Base-by-base conservation (phyloP, 257 asterid species). In the Verbascum thapsus region DNA sequence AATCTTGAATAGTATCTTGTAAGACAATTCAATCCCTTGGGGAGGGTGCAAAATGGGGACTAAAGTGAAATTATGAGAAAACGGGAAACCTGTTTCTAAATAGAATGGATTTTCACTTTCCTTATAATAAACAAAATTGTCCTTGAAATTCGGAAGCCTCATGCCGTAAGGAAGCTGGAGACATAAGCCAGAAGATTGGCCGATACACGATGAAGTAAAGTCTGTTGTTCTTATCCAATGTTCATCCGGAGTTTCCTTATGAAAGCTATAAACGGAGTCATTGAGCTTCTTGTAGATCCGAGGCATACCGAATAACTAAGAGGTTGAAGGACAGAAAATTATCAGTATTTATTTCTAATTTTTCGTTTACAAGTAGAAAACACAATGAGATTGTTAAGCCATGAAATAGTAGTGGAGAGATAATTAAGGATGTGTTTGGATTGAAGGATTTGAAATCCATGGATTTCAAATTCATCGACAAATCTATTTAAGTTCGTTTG, bases 171-270 rank as follows among this genome's bases (percentile, higher is more conserved):
- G 87, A 63, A 92, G 83, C 79, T 83, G 77, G 61, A 92, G 74
- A 64, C 95, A 89, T 66, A 92, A 26, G 13, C 95, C 85, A 17
- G 99, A 89, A 57, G 99, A 83, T 53, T 87, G 95, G 43, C 99
- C 99, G 10, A 89, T 85, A 56, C 72, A 69, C 9, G 77, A 76
- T 40, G 67, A 57, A 41, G 97, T 75, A 55, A 87, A 92, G 64
- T 92, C 97, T 6, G 91, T 81, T 8, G 99, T 89, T 72, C 99
- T 81, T 15, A 87, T 74, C 96, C 97, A 92, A 67, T 85, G 96
- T 20, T 89, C 97, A 53, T 89, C 96, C 15, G 75, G 84, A 48
- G 81, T 60, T 34, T 82, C 83, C 72, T 0, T 12, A 42, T 0
- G 82, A 66, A 15, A 92, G 78, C 81, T 59, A 50, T 40, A 67